Evolutionary conservation across 2,329 filamentous ascomycete species (phyloP), one percentile per base, ranked within the genome.

Genomic region (Hypocreales sp.): DNA sequence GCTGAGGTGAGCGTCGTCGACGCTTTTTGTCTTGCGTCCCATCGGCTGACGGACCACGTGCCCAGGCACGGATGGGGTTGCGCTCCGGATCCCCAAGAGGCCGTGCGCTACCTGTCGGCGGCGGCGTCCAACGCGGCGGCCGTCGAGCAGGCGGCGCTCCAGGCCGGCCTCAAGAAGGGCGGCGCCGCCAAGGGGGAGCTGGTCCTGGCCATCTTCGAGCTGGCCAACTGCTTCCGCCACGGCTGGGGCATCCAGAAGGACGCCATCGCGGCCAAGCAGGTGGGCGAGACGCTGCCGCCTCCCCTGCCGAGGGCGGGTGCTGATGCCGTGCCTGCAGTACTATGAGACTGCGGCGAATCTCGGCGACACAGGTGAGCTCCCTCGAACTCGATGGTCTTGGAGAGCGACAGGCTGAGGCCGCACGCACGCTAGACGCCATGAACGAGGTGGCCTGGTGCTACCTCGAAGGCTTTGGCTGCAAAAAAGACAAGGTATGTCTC

Each of bases 261-360:
- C 50, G 69, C 84, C 20, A 65, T 82, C 28, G 90, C 90, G 25
- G 90, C 90, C 26, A 74, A 75, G 50, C 68, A 74, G 59, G 70
- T 74, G 41, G 42, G 63, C 51, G 20, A n/a, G 9, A 15, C 22
- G 8, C 12, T 13, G 19, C 11, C 7, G 5, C 4, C 8, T 3
- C 14, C 7, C 2, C 13, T 19, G 16, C 10, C 8, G 9, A 30
- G n/a, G 8, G 11, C 11, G 11, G 10, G 13, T 20, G 24, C 17
- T 28, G 10, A 26, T 19, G 13, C 20, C 13, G n/a, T 63, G 65
- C 41, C 26, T 20, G 16, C 14, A 92, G 66, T 98, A 95, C 53
- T 98, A 95, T 53, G 87, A 95, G 57, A 94, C 87, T 8, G 90
- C 90, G 16, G 90, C 90, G 34, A 95, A 98, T 50, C 59, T 98